Evolutionary conservation across 169 alveolate genomes (phyloP).

Genomic region (Babesia gibsoni): DNA sequence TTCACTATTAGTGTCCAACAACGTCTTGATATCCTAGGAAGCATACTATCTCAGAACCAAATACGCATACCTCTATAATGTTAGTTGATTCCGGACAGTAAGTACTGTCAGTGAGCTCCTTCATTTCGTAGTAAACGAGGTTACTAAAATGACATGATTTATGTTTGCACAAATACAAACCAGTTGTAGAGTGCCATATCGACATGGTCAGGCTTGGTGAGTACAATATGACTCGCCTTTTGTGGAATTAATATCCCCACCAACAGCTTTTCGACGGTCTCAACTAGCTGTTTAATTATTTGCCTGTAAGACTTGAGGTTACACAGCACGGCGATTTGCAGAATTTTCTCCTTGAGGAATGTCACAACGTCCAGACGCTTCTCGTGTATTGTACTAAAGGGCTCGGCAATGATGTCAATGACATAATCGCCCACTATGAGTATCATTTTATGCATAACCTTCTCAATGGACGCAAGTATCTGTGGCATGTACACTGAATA

Average conservation of each 20-base stretch:
- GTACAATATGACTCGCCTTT: slow-evolving; percentile 1
- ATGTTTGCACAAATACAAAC: neutral
- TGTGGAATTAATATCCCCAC: slow-evolving; percentile 34
- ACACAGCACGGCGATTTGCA: slow-evolving; percentile 49
- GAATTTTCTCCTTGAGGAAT: slow-evolving; percentile 6
- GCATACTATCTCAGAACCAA: neutral
- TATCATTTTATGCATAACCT: slow-evolving; percentile 31
- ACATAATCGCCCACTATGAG: slow-evolving; percentile 41
- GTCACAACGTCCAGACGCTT: slow-evolving; percentile 31
- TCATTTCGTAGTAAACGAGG: slow-evolving; percentile 20
- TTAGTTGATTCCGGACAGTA: slow-evolving; percentile 17
- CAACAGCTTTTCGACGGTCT: slow-evolving; percentile 25
- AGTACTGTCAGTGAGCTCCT: slow-evolving; percentile 19
- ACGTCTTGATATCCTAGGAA: slow-evolving; percentile 32
- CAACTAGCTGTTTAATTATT: slow-evolving; percentile 14
- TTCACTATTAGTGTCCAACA: slow-evolving; percentile 20
- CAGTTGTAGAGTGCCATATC: slow-evolving; percentile 46
- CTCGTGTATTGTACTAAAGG: slow-evolving; percentile 45
- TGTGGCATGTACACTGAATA: slow-evolving; percentile 39
- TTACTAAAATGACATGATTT: neutral
- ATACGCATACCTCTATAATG: slow-evolving; percentile 12
- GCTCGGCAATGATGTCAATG: slow-evolving; percentile 32
- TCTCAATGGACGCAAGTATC: slow-evolving; percentile 16
- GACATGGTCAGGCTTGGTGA: slow-evolving; percentile 12
- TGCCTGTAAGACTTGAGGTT: slow-evolving; percentile 35